phyloP scores from a whole-genome alignment of 1,139 yeast species.

The Diutina neorugosa region DNA sequence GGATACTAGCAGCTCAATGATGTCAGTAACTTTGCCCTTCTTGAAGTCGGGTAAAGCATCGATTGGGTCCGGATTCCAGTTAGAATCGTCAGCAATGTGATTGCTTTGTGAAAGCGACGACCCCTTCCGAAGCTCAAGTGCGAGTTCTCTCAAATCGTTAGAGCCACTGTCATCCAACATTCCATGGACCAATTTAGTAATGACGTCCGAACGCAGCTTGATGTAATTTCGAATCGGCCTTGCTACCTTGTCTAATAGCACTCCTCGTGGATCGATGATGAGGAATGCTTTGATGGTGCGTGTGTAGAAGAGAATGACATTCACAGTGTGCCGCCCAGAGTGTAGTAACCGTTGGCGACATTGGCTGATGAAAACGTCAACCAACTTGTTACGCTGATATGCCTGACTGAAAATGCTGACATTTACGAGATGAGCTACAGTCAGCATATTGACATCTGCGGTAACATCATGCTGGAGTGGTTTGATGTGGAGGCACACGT shows the following conservation, averaged over 20 bases:
- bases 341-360: conserved; percentile 50
- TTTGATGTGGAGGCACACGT: conserved; percentile 25
- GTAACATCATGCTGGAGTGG: conserved; percentile 6
- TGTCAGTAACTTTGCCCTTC: conserved; percentile 50
- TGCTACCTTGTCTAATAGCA: conserved; percentile 62
- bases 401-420: background rate
- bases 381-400: conserved; percentile 24
- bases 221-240: conserved; percentile 59
- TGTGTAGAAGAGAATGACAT: conserved; percentile 58
- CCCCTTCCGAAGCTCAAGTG: conserved; percentile 33
- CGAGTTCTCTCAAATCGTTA: conserved; percentile 36
- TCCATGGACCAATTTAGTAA: conserved; percentile 60
- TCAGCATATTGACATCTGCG: background rate
- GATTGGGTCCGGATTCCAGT: conserved; percentile 86
- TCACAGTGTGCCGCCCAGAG: conserved; percentile 74
- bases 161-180: conserved; percentile 32
- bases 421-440: background rate
- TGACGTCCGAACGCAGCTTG: conserved; percentile 63
- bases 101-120: background rate
- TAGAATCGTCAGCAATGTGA: background rate
- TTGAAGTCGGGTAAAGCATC: conserved; percentile 84
- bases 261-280: conserved; percentile 81
- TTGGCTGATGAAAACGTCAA: conserved; percentile 36
- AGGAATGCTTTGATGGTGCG: conserved; percentile 63
- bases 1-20: conserved; percentile 60